Base-by-base conservation (phyloP, 257 asterid genomes). In the Capsicum baccatum region DNA sequence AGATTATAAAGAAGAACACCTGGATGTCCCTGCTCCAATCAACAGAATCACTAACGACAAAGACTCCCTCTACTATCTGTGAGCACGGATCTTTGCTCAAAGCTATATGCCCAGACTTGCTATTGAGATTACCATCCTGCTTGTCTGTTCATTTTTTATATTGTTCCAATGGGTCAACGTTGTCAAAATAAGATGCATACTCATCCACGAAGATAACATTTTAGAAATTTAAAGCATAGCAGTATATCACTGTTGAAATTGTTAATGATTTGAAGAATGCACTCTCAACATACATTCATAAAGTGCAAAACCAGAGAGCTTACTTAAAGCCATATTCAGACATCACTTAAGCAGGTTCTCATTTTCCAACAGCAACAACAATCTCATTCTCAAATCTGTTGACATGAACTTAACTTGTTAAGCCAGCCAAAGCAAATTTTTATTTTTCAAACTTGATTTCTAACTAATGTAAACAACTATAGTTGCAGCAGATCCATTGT, bases 11-110 rank as follows among this genome's bases (percentile, higher is more conserved):
- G 56, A 56, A 81, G 42, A 85, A 79, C 66, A 93, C 99, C 99
- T 96, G 99, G 85, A 94, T 91, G 80, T 94, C 99, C 90, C 98
- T 90, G 92, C 98, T 92, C 99, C 99, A 96, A 90, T 96, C 99
- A 85, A 96, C 90, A 48, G 98, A 91, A 87, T 96, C 99, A 39
- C 99, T 96, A 89, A 93, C 98, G 85, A 96, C 67, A 83, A 96
- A 96, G 84, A 92, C 97, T 82, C 98, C 99, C 68, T 87, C 86
- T 83, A 94, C 98, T 81, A 90, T 88, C 89, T 94, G 90, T 33
- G 94, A 92, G 87, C 86, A 86, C 33, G 89, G 93, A 90, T 91
- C 91, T 44, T 79, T 62, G 84, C 83, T 91, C 71, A 74, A 16
- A 79, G 87, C 81, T 64, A 5, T 83, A 83, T 86, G 86, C 63